phyloP scores from a whole-genome alignment of 2,329 filamentous ascomycete genomes.

The Aspergillus brunneoviolaceus region DNA sequence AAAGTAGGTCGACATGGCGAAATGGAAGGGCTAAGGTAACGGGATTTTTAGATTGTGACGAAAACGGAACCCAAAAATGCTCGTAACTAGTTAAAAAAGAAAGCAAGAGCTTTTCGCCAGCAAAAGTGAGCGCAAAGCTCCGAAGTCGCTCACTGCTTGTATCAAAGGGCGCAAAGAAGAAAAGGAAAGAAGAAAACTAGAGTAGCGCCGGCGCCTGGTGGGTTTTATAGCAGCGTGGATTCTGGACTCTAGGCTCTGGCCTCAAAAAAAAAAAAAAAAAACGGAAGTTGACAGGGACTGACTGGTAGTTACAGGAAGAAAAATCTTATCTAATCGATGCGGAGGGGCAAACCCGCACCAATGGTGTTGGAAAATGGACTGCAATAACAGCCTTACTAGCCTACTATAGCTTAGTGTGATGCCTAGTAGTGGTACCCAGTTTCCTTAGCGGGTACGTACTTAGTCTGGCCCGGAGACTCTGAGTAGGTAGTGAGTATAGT shows the following conservation, averaged over 20 bases:
- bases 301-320: neutral
- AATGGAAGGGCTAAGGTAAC: neutral
- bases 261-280: neutral
- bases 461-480: neutral
- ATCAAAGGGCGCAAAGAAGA: slow-evolving; percentile 6
- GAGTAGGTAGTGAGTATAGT: too few species aligned
- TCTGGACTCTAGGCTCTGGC: neutral
- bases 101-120: slow-evolving; percentile 11
- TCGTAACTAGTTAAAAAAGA: neutral
- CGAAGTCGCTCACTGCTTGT: slow-evolving; percentile 11
- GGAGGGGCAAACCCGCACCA: neutral
- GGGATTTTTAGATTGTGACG: neutral
- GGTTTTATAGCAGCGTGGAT: slow-evolving; percentile 1
- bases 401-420: neutral
- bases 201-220: neutral
- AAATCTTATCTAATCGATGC: neutral
- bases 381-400: neutral
- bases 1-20: neutral
- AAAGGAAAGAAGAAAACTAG: slow-evolving; percentile 1
- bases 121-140: slow-evolving; percentile 13
- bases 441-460: neutral
- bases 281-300: neutral
- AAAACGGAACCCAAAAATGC: neutral
- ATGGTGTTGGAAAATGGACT: neutral
- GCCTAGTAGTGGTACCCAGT: too few species aligned